A percentile compares a stretch with the other conserved stretches of the same genome.
Conservation (phyloP, 345 rosid species). For the Citrus reticulata region DNA sequence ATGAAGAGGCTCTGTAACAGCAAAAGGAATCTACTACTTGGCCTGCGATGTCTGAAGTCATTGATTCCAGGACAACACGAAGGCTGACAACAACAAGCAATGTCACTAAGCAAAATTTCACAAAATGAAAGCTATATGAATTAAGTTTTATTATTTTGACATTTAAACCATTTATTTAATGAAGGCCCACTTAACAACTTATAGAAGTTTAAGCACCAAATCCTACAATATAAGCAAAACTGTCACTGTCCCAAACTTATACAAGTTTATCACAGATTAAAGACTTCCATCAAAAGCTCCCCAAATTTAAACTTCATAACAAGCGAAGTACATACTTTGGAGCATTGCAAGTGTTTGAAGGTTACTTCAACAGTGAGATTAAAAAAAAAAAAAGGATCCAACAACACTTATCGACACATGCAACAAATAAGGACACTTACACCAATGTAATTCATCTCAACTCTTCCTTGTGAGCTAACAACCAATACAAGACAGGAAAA, state of each 20-base stretch:
- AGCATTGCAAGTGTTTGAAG: background rate
- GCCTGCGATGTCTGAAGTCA: background rate
- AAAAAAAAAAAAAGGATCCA: background rate
- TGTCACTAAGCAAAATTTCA: no score
- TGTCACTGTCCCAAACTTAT: background rate
- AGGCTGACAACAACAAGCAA: background rate
- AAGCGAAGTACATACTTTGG: background rate
- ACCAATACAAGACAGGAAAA: background rate
- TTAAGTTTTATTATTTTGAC: background rate
- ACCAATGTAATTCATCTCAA: background rate
- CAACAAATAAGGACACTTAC: background rate
- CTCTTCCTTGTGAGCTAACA: background rate
- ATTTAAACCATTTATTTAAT: background rate
- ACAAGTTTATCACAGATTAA: background rate
- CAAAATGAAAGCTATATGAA: background rate
- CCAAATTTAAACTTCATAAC: background rate
- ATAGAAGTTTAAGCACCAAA: background rate
- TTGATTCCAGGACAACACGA: background rate
- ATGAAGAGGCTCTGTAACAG: background rate
- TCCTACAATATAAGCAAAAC: background rate
- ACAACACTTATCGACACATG: background rate
- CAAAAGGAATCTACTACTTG: background rate
- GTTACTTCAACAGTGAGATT: background rate
- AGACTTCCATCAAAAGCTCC: background rate
- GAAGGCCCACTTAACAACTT: background rate